Percentiles rank a stretch among this genome's conserved stretches.
Conservation (phyloP, 768 basidiomycete species). For the Phallus indusiatus region DNA sequence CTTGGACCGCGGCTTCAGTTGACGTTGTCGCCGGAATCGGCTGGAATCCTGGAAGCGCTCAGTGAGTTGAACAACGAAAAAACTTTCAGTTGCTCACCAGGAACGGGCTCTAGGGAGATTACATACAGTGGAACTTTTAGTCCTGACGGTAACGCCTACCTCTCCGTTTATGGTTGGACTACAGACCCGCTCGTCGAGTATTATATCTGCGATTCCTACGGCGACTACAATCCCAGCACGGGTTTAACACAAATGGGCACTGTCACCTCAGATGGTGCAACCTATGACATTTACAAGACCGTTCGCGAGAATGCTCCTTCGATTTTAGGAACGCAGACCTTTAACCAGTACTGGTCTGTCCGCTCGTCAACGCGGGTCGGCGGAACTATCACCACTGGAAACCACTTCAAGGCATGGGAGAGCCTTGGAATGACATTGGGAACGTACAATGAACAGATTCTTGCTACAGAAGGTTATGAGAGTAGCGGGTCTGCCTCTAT, state of each 20-base stretch:
- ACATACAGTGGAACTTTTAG: conserved; percentile 28
- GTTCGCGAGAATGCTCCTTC: conserved; percentile 32
- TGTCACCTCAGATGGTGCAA: conserved; percentile 31
- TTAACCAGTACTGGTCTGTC: conserved; percentile 39
- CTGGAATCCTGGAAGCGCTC: conserved; percentile 27
- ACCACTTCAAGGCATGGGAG: conserved; percentile 38
- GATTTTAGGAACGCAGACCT: conserved; percentile 33
- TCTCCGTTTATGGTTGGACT: conserved; percentile 40
- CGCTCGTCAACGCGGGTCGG: conserved; percentile 25
- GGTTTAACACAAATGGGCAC: conserved; percentile 26
- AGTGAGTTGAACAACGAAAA: conserved; percentile 9
- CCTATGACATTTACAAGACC: conserved; percentile 34
- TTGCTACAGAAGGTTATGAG: conserved; percentile 37
- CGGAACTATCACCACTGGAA: conserved; percentile 19
- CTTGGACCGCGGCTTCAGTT: conserved; percentile 22
- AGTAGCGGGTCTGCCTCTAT: conserved; percentile 32
- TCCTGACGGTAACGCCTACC: conserved; percentile 33
- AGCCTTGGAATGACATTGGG: conserved; percentile 30
- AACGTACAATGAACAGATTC: conserved; percentile 34
- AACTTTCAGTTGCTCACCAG: neutral
- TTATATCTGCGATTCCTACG: conserved; percentile 36
- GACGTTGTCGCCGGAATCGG: conserved; percentile 33
- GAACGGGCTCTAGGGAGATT: conserved; percentile 22
- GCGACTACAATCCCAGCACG: conserved; percentile 30
- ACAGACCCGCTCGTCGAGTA: conserved; percentile 38